These are phyloP conservation scores for Metschnikowia lachancei DNA, from an alignment of 805 yeast species.

Conservation along the genomic window DNA sequence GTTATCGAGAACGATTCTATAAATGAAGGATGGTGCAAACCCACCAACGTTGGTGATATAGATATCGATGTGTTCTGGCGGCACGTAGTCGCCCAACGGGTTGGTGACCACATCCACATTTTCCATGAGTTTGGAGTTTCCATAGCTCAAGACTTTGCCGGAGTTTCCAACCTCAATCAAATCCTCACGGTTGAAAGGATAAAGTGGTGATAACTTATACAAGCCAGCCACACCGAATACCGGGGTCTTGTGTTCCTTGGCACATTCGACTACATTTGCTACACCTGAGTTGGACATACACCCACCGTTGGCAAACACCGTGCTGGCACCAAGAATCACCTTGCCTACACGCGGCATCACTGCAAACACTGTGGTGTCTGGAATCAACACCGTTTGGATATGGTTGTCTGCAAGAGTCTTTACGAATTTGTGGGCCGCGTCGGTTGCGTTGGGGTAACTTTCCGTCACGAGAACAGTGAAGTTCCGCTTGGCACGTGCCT, in stretches of 20 bases:
- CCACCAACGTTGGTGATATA: constrained; percentile 95
- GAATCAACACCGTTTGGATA: constrained; percentile 85
- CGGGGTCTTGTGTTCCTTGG: constrained; percentile 93
- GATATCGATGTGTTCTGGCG: constrained; percentile 92
- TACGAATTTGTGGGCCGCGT: constrained; percentile 74
- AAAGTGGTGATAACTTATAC: constrained; percentile 87
- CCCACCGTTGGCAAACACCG: constrained; percentile 96
- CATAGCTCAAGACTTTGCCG: constrained; percentile 79
- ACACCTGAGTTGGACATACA: constrained; percentile 88
- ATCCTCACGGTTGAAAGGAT: constrained; percentile 83
- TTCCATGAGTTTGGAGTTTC: constrained; percentile 65
- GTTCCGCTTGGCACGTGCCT: constrained; percentile 84
- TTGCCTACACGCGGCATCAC: constrained; percentile 97
- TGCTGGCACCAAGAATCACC: constrained; percentile 86
- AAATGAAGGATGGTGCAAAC: constrained; percentile 91
- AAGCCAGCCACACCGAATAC: constrained; percentile 94
- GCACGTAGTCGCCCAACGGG: constrained; percentile 85
- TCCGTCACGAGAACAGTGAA: constrained; percentile 92
- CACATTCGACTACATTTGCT: constrained; percentile 91
- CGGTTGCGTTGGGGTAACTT: constrained; percentile 84
- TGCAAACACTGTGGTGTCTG: constrained; percentile 90
- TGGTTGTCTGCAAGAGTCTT: constrained; percentile 76
- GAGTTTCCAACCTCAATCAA: constrained; percentile 90
- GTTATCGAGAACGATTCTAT: constrained; percentile 91
- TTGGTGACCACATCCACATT: constrained; percentile 74